phyloP scores from a whole-genome alignment of 1,284 basidiomycete species.

The Cryptococcus sp. region DNA sequence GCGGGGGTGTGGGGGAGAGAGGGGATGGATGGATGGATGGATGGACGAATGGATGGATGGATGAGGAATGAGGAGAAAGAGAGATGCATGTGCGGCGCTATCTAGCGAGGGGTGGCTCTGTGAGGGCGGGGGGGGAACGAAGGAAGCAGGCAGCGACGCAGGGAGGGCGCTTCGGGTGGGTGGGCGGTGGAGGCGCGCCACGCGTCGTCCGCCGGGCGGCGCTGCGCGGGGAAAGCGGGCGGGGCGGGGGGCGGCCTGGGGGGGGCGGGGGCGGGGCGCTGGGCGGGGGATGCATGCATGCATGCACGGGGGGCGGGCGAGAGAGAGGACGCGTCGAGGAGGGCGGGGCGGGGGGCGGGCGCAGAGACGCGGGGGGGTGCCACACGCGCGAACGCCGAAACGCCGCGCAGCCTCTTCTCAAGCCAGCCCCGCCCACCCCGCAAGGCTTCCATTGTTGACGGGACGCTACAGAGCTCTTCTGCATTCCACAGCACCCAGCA shows the following conservation, averaged over 20 bases:
- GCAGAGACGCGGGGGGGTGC: neutral
- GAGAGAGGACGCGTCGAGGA: neutral
- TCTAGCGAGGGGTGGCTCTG: neutral
- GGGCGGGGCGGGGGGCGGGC: neutral
- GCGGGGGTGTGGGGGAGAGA: neutral
- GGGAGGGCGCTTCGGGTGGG: no score
- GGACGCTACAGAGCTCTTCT: no score
- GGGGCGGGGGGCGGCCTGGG: neutral
- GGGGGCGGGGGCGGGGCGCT: neutral
- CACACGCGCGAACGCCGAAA: neutral
- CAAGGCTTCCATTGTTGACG: no score
- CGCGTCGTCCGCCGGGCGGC: neutral
- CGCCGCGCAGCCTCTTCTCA: neutral
- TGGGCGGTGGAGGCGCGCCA: no score
- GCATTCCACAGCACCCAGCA: neutral
- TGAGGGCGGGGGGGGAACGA: neutral
- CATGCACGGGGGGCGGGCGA: neutral
- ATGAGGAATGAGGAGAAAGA: slow-evolving; percentile 1
- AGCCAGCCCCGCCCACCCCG: neutral
- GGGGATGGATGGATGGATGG: neutral
- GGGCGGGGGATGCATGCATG: neutral
- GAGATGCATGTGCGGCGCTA: no score
- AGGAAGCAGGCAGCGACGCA: neutral
- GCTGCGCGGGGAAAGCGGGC: neutral
- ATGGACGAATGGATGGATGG: neutral